Evolutionary conservation across 2,329 filamentous ascomycete species (phyloP), one percentile per base, ranked within the genome.

Genomic region (Colletotrichum cuscutae): DNA sequence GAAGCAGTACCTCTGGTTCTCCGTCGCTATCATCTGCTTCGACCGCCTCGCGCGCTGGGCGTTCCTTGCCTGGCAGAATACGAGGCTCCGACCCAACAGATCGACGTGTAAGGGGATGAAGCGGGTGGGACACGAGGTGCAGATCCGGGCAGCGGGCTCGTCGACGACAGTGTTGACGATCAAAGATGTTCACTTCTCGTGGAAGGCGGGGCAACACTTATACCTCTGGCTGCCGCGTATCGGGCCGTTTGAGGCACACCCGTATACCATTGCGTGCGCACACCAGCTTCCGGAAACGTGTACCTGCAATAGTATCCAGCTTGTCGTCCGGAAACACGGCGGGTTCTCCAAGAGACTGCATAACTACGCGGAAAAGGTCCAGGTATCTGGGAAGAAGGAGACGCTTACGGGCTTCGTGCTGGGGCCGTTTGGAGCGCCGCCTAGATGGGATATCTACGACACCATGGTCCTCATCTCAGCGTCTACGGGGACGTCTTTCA

Each of bases 1-100:
- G 7, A 84, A 83, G 32, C 89, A 90, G 77, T 90, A 92, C 67
- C 81, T 94, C 49, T 94, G 91, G 91, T 89, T 93, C 75, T 86
- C 90, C 13, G 83, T 94, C 22, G 89, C 87, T 1, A 86, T 92
- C 2, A 84, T 93, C 53, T 89, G 85, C 63, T 89, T 92, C 72
- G 92, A 94, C 76, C 87, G 91, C 4, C 81, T 86, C n/a, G 86
- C 87, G 67, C 86, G 90, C 63, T 79, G 85, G 76, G 76, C 80
- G 2, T 74, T 88, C 69, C 79, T 90, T 0, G 68, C 88, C 0
- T 88, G 86, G 85, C 86, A 87, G 74, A 91, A 91, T 74, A 75
- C 88, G 68, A 84, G 85, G 46, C 63, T 88, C 37, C 80, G 79
- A 28, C 79, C 84, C 0, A 79, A 83, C 53, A 77, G 78, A 26